Conservation (phyloP, 305 asterid species). For the Rubia occidens region DNA sequence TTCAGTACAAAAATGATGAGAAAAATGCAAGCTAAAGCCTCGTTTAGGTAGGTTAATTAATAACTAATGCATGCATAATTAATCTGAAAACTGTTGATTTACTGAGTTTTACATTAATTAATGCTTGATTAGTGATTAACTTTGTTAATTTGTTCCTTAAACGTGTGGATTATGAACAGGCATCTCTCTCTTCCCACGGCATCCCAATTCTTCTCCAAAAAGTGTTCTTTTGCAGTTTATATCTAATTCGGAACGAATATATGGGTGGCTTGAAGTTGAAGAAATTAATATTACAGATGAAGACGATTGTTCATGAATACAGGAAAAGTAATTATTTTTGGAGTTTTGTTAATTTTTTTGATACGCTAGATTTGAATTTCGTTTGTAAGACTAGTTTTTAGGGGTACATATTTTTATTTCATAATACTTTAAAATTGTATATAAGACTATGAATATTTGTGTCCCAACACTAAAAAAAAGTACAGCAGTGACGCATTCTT, state of each 20-base stretch:
- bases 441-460: too few relatives aligned
- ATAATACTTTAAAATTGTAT: too few relatives aligned
- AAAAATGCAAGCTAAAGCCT: constrained; percentile 30
- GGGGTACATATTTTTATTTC: too few relatives aligned
- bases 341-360: too few relatives aligned
- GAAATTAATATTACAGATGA: background rate
- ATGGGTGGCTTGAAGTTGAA: background rate
- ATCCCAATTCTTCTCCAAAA: constrained; percentile 41
- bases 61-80: background rate
- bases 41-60: background rate
- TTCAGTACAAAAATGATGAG: constrained; percentile 22
- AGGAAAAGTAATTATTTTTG: too few relatives aligned
- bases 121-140: background rate
- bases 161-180: constrained; percentile 25
- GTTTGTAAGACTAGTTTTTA: too few relatives aligned
- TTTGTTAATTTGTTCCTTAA: constrained; percentile 4
- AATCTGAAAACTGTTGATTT: background rate
- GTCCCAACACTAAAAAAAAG: too few relatives aligned
- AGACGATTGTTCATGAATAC: background rate
- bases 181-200: constrained; percentile 36
- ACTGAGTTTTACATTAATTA: too few relatives aligned
- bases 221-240: constrained; percentile 43
- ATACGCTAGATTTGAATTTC: too few relatives aligned
- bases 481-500: too few relatives aligned
- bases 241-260: constrained; percentile 21